Evolutionary conservation across 2,329 filamentous ascomycete species (phyloP).

Genomic region (Leptographium wingfieldii): DNA sequence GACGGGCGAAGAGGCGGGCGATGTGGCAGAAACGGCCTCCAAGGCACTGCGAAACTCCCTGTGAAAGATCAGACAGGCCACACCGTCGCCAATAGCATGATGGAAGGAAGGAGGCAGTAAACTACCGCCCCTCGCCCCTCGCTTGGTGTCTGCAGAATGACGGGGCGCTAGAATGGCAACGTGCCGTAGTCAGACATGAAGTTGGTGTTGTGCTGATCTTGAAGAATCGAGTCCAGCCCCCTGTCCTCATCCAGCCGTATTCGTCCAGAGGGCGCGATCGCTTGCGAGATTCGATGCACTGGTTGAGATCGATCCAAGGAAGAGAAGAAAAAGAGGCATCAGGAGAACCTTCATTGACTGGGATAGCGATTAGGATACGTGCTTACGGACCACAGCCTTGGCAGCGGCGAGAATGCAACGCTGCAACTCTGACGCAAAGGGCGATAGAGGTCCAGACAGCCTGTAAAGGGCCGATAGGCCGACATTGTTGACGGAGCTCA

Average conservation of each 20-base stretch:
- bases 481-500: slow-evolving; percentile 1
- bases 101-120: slow-evolving; percentile 1
- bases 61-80: not conserved
- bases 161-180: not conserved
- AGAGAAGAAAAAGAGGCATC: not conserved
- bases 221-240: not conserved
- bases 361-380: not conserved
- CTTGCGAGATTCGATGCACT: not conserved
- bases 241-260: not conserved
- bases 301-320: not conserved
- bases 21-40: not conserved
- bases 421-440: not conserved
- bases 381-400: not conserved
- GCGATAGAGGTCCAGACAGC: not conserved
- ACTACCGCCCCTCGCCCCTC: not conserved
- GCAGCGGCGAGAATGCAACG: not conserved
- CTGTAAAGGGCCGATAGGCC: not conserved
- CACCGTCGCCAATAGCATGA: slow-evolving; percentile 1
- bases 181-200: not conserved
- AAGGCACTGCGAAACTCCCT: not conserved
- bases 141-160: not conserved
- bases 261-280: not conserved
- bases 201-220: not conserved
- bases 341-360: not conserved
- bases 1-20: too few relatives aligned